Conservation (phyloP, 2,329 filamentous ascomycete genomes). For the Daldinia eschscholtzii region DNA sequence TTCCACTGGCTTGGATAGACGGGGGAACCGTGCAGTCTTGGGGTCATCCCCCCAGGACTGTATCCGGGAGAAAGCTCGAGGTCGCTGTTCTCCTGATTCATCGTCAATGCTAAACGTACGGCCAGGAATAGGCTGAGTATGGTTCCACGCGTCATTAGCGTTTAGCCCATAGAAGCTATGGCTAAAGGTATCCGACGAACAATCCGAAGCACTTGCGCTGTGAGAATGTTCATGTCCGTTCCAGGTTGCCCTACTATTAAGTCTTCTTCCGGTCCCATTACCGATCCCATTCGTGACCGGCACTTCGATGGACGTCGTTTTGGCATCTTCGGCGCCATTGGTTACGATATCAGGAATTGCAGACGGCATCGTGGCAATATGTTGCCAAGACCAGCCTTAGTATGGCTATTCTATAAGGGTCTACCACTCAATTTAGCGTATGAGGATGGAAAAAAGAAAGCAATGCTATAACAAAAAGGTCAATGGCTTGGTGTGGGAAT, state of each 20-base stretch:
- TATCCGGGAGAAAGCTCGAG: constrained; percentile 51
- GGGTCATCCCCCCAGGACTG: constrained; percentile 50
- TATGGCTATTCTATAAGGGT: constrained; percentile 26
- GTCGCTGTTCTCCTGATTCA: constrained; percentile 53
- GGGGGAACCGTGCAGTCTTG: constrained; percentile 58
- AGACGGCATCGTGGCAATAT: constrained; percentile 45
- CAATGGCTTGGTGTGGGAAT: constrained; percentile 11
- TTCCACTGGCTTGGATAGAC: constrained; percentile 69
- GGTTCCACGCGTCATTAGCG: constrained; percentile 10
- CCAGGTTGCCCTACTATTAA: constrained; percentile 43
- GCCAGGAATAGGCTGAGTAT: constrained; percentile 29
- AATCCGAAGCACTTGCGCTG: constrained; percentile 40
- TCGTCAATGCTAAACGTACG: constrained; percentile 50
- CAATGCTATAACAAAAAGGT: constrained; percentile 11
- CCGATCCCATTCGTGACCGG: constrained; percentile 32
- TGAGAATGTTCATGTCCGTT: constrained; percentile 33
- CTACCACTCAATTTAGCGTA: constrained; percentile 14
- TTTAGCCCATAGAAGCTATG: constrained; percentile 23
- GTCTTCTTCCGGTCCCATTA: constrained; percentile 37
- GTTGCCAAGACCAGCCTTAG: constrained; percentile 28
- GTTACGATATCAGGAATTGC: constrained; percentile 30
- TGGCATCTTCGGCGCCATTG: constrained; percentile 23
- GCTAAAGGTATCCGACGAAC: constrained; percentile 36
- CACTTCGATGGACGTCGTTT: constrained; percentile 35
- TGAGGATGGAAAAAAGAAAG: constrained; percentile 21